Evolutionary conservation across 192 early-diverging fungal species (phyloP).

Genomic region (Podila clonocystis): DNA sequence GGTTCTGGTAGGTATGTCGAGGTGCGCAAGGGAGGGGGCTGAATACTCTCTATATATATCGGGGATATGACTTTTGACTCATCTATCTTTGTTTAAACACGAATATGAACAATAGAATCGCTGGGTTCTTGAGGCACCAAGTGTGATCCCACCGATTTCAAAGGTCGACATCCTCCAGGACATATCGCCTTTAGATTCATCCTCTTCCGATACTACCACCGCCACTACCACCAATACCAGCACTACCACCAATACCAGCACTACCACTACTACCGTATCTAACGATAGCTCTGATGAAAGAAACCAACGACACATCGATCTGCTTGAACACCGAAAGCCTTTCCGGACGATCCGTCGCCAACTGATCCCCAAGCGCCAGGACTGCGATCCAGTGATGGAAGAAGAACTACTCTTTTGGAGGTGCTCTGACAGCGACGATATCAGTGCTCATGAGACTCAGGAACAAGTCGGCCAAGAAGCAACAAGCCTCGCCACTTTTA

Average conservation of each 20-base stretch:
- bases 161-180: constrained; percentile 56
- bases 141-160: constrained; percentile 69
- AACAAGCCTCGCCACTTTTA: background rate
- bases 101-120: constrained; percentile 42
- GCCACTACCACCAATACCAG: constrained; percentile 47
- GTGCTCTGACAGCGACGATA: constrained; percentile 1
- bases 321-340: constrained; percentile 9
- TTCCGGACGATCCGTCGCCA: constrained; percentile 40
- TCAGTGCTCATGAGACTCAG: constrained; percentile 18
- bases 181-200: too few relatives aligned
- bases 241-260: too few relatives aligned
- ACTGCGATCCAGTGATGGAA: constrained; percentile 54
- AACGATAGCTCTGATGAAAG: constrained; percentile 6
- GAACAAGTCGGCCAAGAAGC: background rate
- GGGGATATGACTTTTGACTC: background rate
- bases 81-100: background rate
- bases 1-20: constrained; percentile 50
- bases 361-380: constrained; percentile 58
- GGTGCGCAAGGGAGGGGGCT: background rate
- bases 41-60: background rate
- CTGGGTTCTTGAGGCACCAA: constrained; percentile 69
- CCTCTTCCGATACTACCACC: background rate
- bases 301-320: constrained; percentile 1
- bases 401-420: constrained; percentile 54
- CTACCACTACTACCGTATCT: constrained; percentile 32